Base-by-base conservation (phyloP, 2,329 filamentous ascomycete species). In the Chrysosphaeria jannelii region DNA sequence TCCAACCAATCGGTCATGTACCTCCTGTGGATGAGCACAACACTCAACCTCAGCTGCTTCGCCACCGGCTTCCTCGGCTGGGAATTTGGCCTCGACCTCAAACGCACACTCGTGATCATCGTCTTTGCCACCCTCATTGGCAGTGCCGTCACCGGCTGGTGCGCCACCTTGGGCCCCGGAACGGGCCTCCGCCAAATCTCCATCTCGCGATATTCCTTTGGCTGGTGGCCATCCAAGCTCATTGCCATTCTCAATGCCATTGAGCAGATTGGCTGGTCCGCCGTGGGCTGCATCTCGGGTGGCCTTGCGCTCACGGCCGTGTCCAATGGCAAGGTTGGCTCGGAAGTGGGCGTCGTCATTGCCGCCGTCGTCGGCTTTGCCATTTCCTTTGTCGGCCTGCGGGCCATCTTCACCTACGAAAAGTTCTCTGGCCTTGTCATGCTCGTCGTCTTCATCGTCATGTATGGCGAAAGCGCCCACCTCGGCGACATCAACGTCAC, bases 331-430 rank as follows among this genome's bases (percentile, higher is more conserved):
- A 36, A 32, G n/a, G 36, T 60, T 18, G 49, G 45, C 22, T 42
- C 51, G 1, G 43, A 48, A 9, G 45, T 55, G n/a, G 53, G 54
- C 9, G 56, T 62, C 24, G 43, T 57, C 27, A 46, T 61, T 19
- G 45, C 54, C 11, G 46, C 46, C 6, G 35, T 58, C 8, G 36
- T 53, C 10, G 46, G 48, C 5, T 44, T 58, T 20, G 27, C 53
- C 22, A 45, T 60, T 12, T 53, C 51, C 1, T 51, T 59, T 32
- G 45, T 53, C 23, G 56, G 56, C 0, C 47, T 55, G 31, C 44
- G 42, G 30, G 41, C 45, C 11, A 42, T 58, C 20, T 45, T 57
- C 28, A 30, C 44, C 5, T 57, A 53, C 29, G 51, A 57, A 33
- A 42, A 47, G 23, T 53, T 48, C 33, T 48, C 51, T 12, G 56